Base-by-base conservation (phyloP, 495 filamentous ascomycete genomes). In the Neurospora sublineolata region DNA sequence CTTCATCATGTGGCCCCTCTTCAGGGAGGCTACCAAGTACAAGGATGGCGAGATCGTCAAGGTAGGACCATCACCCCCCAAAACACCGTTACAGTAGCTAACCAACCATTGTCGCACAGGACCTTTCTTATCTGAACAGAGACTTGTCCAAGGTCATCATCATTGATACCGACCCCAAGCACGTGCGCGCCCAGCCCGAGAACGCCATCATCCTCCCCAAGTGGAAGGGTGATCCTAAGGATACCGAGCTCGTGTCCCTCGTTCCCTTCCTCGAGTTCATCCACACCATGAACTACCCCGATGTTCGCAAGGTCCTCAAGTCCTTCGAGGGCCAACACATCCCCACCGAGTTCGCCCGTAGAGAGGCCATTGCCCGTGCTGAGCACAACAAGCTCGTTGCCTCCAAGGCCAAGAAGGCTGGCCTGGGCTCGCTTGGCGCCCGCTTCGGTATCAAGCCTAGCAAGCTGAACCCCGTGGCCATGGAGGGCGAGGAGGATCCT, bases 201-300 rank as follows among this genome's bases (percentile, higher is more conserved):
- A 99, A 98, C 82, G 92, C 96, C 74, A 92, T 99, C 76, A 86
- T 97, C 68, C 85, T 99, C 58, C 88, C 91, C 37, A 92, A 92
- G 75, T 99, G 96, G 95, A 90, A 86, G 68, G 96, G 95, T 58
- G 86, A 94, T 69, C 82, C 89, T 40, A 87, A 90, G 72, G 94
- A 98, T 80, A 90, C 88, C 75, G 92, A 91, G 36, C 89, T 99
- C 14, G 92, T 99, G 40, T 86, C 89, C 7, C 82, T 97, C 46
- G 94, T 99, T 58, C 94, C 96, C 10, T 96, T 99, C 88, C 88
- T 99, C 37, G 95, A 99, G 83, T 97, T 96, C 80, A 87, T 98
- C 72, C 92, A 92, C 69, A 92, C 92, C n/a, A 97, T 98, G 93
- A 89, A 91, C 69, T 90, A 91, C 73, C 84, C 87, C 36, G 96